These are phyloP conservation scores for Blastobotrys illinoisensis DNA, from an alignment of 1,139 yeast genomes.

Conservation along the genomic window DNA sequence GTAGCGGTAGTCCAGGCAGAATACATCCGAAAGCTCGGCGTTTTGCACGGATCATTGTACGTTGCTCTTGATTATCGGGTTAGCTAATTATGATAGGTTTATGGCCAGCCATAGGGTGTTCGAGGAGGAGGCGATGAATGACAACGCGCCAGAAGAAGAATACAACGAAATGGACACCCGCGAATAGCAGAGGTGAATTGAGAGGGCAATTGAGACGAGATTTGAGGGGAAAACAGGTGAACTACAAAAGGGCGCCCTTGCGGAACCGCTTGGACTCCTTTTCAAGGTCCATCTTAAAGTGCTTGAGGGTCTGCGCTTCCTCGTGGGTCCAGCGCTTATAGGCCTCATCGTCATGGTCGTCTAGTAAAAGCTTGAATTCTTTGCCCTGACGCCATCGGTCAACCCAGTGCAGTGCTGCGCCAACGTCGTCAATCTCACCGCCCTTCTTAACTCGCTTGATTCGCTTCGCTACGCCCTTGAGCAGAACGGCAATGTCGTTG, in stretches of 20 bases:
- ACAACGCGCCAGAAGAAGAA: constrained; percentile 10
- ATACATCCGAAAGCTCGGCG: constrained; percentile 51
- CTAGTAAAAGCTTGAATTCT: constrained; percentile 35
- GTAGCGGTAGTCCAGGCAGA: constrained; percentile 55
- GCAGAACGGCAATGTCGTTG: constrained; percentile 60
- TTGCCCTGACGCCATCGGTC: constrained; percentile 63
- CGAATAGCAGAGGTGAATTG: neutral
- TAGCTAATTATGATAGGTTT: constrained; percentile 31
- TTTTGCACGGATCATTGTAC: constrained; percentile 53
- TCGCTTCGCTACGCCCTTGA: constrained; percentile 47
- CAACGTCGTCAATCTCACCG: constrained; percentile 44
- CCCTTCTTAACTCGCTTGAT: constrained; percentile 30
- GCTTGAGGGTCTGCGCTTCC: constrained; percentile 20
- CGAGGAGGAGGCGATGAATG: constrained; percentile 41
- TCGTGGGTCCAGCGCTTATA: constrained; percentile 19
- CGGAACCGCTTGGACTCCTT: constrained; percentile 15
- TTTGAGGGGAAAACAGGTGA: neutral
- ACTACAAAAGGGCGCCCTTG: neutral
- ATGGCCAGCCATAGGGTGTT: constrained; percentile 63
- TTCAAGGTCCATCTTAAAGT: constrained; percentile 24
- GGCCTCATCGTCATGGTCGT: constrained; percentile 28
- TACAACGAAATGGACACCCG: constrained; percentile 9
- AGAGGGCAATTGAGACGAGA: neutral
- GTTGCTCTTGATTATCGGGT: constrained; percentile 16
- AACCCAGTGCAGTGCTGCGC: constrained; percentile 65